phyloP scores from a whole-genome alignment of 768 basidiomycete species.

The Amanita rubescens region DNA sequence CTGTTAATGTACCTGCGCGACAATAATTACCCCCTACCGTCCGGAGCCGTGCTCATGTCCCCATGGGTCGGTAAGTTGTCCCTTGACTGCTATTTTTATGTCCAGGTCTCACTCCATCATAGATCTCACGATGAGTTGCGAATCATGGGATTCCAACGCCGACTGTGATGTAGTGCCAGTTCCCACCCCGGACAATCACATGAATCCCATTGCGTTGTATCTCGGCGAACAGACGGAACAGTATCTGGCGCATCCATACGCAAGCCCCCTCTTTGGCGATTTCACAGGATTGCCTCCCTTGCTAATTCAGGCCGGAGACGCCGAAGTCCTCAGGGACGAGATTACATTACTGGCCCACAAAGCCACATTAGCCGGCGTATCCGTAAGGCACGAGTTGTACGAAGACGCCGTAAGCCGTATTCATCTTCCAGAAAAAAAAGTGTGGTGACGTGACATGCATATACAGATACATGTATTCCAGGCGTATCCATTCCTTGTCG shows the following conservation, averaged over 20 bases:
- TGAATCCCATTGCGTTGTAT: conserved; percentile 93
- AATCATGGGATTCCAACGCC: conserved; percentile 96
- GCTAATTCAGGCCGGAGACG: conserved; percentile 88
- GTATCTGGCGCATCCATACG: conserved; percentile 94
- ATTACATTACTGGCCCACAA: conserved; percentile 90
- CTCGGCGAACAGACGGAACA: conserved; percentile 74
- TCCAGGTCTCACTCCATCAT: conserved; percentile 3
- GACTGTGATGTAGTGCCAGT: conserved; percentile 76
- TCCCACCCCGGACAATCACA: conserved; percentile 69
- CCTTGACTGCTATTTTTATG: not conserved
- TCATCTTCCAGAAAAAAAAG: not conserved
- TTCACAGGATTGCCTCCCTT: conserved; percentile 82
- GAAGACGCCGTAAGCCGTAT: conserved; percentile 71
- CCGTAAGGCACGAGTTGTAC: conserved; percentile 82
- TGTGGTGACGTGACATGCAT: conserved; percentile 7
- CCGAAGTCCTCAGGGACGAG: conserved; percentile 94
- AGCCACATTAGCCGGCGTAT: conserved; percentile 78
- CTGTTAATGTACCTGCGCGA: conserved; percentile 94
- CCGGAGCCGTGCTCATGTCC: conserved; percentile 82
- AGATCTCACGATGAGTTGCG: conserved; percentile 96
- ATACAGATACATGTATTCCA: conserved; percentile 86
- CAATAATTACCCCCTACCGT: conserved; percentile 75
- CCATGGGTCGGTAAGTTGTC: conserved; percentile 90
- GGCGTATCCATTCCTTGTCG: conserved; percentile 70
- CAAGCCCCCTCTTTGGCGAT: conserved; percentile 89